phyloP scores from a whole-genome alignment of 1,139 yeast genomes.

The Meyerozyma guilliermondii region DNA sequence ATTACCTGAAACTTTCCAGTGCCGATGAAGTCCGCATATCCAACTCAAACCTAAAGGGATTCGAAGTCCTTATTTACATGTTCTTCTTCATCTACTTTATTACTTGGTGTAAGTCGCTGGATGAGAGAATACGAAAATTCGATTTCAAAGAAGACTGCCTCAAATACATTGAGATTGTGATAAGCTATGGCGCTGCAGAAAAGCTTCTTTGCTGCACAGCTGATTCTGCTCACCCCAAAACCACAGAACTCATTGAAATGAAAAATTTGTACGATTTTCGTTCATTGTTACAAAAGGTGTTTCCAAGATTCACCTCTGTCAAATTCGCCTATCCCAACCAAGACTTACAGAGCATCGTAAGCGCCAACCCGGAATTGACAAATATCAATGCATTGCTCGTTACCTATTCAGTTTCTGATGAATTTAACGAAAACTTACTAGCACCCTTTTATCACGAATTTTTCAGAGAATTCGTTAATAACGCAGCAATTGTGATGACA shows the following conservation, averaged over 20 bases:
- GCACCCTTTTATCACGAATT: slow-evolving; percentile 49
- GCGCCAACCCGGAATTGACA: slow-evolving; percentile 15
- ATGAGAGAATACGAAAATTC: slow-evolving; percentile 44
- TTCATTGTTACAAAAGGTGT: slow-evolving; percentile 58
- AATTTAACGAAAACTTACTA: slow-evolving; percentile 26
- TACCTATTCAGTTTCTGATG: slow-evolving; percentile 17
- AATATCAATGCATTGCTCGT: slow-evolving; percentile 16
- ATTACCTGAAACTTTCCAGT: slow-evolving; percentile 18
- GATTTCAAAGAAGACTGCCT: slow-evolving; percentile 44
- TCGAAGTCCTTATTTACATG: slow-evolving; percentile 43
- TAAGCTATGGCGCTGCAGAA: slow-evolving; percentile 71
- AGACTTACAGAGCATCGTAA: slow-evolving; percentile 19
- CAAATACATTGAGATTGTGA: slow-evolving; percentile 32
- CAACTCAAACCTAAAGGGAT: slow-evolving; percentile 50
- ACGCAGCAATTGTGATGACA: slow-evolving; percentile 75
- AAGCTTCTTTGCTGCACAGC: slow-evolving; percentile 67
- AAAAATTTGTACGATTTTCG: slow-evolving; percentile 60
- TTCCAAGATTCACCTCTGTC: slow-evolving; percentile 49
- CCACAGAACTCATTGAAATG: slow-evolving; percentile 29
- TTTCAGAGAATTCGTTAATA: slow-evolving; percentile 57
- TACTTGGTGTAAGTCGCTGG: slow-evolving; percentile 60
- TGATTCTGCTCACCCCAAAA: slow-evolving; percentile 46
- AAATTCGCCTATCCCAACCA: slow-evolving; percentile 28
- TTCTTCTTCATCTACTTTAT: slow-evolving; percentile 62
- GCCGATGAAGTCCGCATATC: slow-evolving; percentile 40